Conservation (phyloP, 2,329 filamentous ascomycete species). For the Aureobasidium mangrovei region DNA sequence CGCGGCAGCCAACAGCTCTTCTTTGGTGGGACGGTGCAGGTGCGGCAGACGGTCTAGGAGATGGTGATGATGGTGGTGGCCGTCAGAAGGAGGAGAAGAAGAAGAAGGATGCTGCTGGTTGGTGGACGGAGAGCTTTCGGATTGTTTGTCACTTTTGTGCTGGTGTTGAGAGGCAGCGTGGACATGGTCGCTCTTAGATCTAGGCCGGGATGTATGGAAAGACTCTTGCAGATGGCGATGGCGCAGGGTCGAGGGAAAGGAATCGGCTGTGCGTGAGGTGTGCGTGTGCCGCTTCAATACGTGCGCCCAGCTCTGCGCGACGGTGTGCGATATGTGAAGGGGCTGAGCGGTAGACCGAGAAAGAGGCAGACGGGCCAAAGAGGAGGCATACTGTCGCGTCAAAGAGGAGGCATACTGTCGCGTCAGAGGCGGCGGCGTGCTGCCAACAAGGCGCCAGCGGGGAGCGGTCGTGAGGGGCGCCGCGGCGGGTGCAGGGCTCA, state of each 20-base stretch:
- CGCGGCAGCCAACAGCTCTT: slow-evolving; percentile 83
- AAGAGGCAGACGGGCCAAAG: neutral
- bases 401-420: slow-evolving; percentile 1
- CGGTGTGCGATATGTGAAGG: neutral
- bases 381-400: neutral
- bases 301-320: neutral
- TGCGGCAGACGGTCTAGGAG: slow-evolving; percentile 57
- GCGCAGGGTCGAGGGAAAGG: slow-evolving; percentile 5
- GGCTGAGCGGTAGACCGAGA: neutral
- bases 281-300: neutral
- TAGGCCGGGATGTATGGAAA: neutral
- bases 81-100: too few species aligned
- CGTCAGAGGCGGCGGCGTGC: neutral
- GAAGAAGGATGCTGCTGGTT: neutral
- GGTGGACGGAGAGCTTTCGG: neutral
- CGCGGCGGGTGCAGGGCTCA: neutral
- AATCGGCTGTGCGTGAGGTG: neutral
- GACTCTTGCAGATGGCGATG: slow-evolving; percentile 5
- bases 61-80: slow-evolving; percentile 14
- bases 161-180: neutral
- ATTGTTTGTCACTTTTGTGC: neutral
- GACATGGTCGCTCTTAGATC: slow-evolving; percentile 7
- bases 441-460: neutral
- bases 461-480: neutral
- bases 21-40: slow-evolving; percentile 75